These are phyloP conservation scores for Lactarius psammicola DNA, from an alignment of 768 basidiomycete genomes.

Conservation along the genomic window DNA sequence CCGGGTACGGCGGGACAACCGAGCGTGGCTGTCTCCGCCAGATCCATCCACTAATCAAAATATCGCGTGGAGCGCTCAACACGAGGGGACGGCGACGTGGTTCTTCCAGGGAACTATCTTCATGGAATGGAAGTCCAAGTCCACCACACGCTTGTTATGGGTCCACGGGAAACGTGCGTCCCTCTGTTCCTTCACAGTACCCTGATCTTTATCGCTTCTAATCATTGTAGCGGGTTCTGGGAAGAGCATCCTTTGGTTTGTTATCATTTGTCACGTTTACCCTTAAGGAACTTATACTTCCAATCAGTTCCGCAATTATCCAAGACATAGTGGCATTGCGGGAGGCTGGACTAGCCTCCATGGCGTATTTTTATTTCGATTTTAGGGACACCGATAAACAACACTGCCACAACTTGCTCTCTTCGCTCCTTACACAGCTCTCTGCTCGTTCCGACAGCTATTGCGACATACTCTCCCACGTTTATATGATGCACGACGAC, in stretches of 20 bases:
- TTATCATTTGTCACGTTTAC: not conserved
- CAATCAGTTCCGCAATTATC: not conserved
- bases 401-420: not conserved
- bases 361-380: not conserved
- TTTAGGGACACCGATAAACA: no score
- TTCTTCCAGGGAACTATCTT: not conserved
- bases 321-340: no score
- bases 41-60: no score
- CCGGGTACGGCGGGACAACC: not conserved
- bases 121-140: no score
- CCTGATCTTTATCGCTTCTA: not conserved
- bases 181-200: not conserved
- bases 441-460: not conserved
- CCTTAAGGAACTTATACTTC: not conserved
- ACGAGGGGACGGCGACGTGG: not conserved
- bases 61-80: no score
- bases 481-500: no score
- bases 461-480: not conserved
- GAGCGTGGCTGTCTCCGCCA: no score
- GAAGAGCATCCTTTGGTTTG: constrained; percentile 1
- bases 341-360: not conserved
- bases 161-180: constrained; percentile 4
- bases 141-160: not conserved
- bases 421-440: not conserved
- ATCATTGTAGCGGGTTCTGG: no score